phyloP scores from a whole-genome alignment of 306 rosid genomes.

The Lablab purpureus region DNA sequence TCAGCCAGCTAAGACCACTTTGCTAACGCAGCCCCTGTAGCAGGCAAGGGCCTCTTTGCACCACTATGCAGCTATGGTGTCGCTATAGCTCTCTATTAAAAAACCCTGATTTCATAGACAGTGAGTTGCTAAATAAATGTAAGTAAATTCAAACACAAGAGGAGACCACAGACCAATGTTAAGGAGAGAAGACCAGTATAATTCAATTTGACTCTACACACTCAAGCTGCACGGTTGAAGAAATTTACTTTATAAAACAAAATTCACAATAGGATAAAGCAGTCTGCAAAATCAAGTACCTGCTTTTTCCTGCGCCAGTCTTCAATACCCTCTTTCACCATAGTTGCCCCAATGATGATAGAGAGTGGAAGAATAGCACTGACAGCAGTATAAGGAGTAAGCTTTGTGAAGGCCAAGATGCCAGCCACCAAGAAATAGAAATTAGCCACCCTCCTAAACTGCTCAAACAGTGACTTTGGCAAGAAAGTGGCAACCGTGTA shows the following conservation, averaged over 20 bases:
- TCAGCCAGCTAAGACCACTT: no score
- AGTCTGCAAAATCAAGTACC: constrained; percentile 56
- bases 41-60: no score
- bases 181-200: neutral
- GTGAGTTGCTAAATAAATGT: neutral
- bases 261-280: constrained; percentile 25
- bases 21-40: no score
- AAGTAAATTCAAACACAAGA: constrained; percentile 15
- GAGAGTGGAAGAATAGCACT: constrained; percentile 84
- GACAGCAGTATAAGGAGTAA: constrained; percentile 87
- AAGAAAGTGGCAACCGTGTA: constrained; percentile 80
- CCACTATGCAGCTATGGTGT: no score
- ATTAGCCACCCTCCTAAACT: constrained; percentile 97
- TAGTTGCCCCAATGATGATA: constrained; percentile 67
- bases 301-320: constrained; percentile 87
- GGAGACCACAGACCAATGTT: neutral
- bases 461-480: constrained; percentile 96
- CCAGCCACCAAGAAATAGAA: constrained; percentile 88
- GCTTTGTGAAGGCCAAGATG: constrained; percentile 72
- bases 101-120: neutral
- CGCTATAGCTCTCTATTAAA: no score
- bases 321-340: constrained; percentile 88
- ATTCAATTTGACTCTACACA: constrained; percentile 24
- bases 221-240: neutral
- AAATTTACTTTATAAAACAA: constrained; percentile 7